Evolutionary conservation across 352 stramenopile genomes (phyloP), one percentile per base, ranked within the genome.

Genomic region (Pythium aristosporum): DNA sequence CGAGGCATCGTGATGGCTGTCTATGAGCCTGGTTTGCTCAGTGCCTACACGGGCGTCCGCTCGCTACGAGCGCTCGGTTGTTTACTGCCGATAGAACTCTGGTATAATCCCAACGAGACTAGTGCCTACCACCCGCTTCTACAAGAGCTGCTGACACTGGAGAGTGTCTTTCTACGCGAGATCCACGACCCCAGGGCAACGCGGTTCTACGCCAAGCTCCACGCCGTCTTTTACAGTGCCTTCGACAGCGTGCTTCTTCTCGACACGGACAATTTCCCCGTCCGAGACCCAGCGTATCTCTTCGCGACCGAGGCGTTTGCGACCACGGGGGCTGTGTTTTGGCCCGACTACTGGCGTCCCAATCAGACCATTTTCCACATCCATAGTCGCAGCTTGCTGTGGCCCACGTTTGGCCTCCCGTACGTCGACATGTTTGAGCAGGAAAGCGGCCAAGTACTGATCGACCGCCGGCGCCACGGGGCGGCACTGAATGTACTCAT

Each of bases 321-420:
- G 12, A 21, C 50, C 36, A 77, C 63, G 0, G 85, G 85, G 0
- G 82, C 85, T 7, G 65, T 94, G 10, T 94, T 94, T 68, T 94
- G 85, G 85, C 85, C 85, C 5, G 85, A 94, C 47, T 94, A 86
- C 60, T 94, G 85, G 85, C 71, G 72, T 8, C 64, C 79, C 0
- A 71, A 73, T 39, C 77, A 87, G 36, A 91, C 83, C 10, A 89
- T 92, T 21, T 94, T 94, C 65, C 88, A 91, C 61, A 79, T 94
- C 44, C 80, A 91, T 41, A 58, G 58, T 16, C 72, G 65, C 3
- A 90, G 73, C 34, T 73, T 94, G 32, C 69, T 92, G 2, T 94
- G 85, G 85, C 69, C 87, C n/a, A 59, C 89, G 12, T 75, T 92
- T 9, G 77, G 75, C 10, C 50, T 94, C 18, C 23, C 73, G 7